Conservation (phyloP, 2,329 filamentous ascomycete genomes). For the Mollisia scopiformis region DNA sequence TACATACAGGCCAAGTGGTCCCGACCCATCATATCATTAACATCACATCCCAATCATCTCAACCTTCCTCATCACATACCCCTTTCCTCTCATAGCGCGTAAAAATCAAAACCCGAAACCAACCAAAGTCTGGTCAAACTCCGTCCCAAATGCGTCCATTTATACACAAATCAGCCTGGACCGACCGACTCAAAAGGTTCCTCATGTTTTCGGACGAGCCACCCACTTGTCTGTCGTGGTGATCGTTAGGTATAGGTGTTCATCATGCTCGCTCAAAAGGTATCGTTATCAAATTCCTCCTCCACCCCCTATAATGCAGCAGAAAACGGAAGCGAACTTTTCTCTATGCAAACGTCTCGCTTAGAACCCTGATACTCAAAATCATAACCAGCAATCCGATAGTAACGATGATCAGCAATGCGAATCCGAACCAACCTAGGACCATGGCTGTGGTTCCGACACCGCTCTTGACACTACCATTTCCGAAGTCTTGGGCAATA, state of each 20-base stretch:
- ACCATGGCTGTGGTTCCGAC: constrained; percentile 97
- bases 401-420: constrained; percentile 90
- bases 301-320: background rate
- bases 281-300: constrained; percentile 13
- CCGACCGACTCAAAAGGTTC: background rate
- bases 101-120: constrained; percentile 12
- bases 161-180: constrained; percentile 26
- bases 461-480: constrained; percentile 83
- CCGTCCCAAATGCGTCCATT: constrained; percentile 30
- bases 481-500: constrained; percentile 90
- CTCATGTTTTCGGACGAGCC: background rate
- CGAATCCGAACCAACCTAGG: constrained; percentile 96
- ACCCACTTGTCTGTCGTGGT: background rate
- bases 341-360: constrained; percentile 48
- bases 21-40: constrained; percentile 4
- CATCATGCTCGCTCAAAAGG: constrained; percentile 31
- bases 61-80: constrained; percentile 2
- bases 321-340: background rate
- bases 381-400: constrained; percentile 97
- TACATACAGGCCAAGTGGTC: background rate
- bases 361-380: constrained; percentile 82
- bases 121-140: constrained; percentile 15
- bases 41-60: constrained; percentile 14
- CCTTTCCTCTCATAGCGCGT: background rate
- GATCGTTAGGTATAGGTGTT: constrained; percentile 15